Percentiles rank a stretch among this genome's conserved stretches.
phyloP scores from a whole-genome alignment of 805 yeast species.

The Candida methanosorbosa region DNA sequence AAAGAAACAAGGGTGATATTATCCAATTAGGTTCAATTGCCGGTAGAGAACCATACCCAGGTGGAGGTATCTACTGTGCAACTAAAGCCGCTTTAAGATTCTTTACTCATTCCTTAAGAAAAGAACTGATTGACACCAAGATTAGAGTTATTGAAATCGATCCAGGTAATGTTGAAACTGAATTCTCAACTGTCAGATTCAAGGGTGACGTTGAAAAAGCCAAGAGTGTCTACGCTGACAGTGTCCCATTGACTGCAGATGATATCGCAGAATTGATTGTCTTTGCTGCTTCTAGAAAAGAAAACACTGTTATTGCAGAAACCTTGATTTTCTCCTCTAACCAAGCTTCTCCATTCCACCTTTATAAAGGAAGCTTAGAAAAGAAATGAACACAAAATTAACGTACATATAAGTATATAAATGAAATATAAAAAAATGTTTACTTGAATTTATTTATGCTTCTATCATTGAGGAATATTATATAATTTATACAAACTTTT shows the following conservation, averaged over 20 bases:
- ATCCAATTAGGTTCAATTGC: slow-evolving; percentile 73
- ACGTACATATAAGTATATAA: not conserved
- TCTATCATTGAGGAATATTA: not conserved
- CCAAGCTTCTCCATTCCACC: slow-evolving; percentile 73
- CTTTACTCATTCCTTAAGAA: slow-evolving; percentile 57
- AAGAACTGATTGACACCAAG: slow-evolving; percentile 42
- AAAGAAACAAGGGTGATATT: slow-evolving; percentile 63
- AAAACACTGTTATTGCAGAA: slow-evolving; percentile 72
- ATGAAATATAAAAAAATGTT: not conserved
- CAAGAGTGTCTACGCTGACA: slow-evolving; percentile 54
- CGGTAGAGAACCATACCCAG: slow-evolving; percentile 72
- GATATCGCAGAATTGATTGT: slow-evolving; percentile 72
- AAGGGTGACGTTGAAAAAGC: slow-evolving; percentile 56
- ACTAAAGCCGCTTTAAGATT: slow-evolving; percentile 67
- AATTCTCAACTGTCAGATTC: slow-evolving; percentile 57
- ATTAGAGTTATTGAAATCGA: slow-evolving; percentile 67
- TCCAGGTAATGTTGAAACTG: slow-evolving; percentile 78
- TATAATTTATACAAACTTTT: not conserved
- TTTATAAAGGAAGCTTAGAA: slow-evolving; percentile 29
- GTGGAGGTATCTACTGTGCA: slow-evolving; percentile 73
- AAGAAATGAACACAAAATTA: not conserved
- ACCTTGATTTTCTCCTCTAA: slow-evolving; percentile 74
- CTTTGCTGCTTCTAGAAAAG: slow-evolving; percentile 57
- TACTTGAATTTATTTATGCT: not conserved
- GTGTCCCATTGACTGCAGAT: slow-evolving; percentile 61